Base-by-base conservation (phyloP, 805 yeast genomes). In the Myxozyma kluyveri region DNA sequence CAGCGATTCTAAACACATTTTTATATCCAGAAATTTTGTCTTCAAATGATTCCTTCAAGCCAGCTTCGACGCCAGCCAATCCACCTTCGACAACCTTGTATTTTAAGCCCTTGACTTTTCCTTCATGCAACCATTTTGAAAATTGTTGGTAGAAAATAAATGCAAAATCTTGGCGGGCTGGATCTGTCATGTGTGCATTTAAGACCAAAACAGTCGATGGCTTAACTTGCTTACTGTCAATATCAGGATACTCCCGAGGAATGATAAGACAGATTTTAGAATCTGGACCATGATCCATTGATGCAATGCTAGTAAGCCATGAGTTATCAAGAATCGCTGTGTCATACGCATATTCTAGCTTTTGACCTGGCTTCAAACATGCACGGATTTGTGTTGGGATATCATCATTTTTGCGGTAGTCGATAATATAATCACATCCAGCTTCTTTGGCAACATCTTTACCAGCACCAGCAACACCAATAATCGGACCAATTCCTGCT, bases 401-500 rank as follows among this genome's bases (percentile, higher is more conserved):
- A 23, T 45, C 51, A 17, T 37, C 41, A 23, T 18, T 49, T 18
- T 26, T 37, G 38, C 52, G 44, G 45, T 54, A 54, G 29, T 54
- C 58, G 37, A 54, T 50, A 22, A 54, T 52, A 24, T 9, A 42
- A 27, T 54, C 58, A 31, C 42, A 42, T 12, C 58, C 58, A 10
- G 35, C 36, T 5, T 50, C 49, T 14, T 32, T 18, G 7, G 58
- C 58, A 19, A 41, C 17, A 10, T 54, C 46, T 27, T 21, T 21
- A 19, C 48, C n/a, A 21, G 39, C 19, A 12, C 58, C 58, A 3
- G 58, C 58, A 23, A 54, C 58, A 18, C 54, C 58, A 31, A 54
- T 54, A 44, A 54, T 47, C 14, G 58, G 58, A 14, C 47, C 44
- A 35, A 54, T 54, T n/a, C 50, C 50, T 12, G 58, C 58, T 10